Conservation (phyloP, 139 green algal species). For the Tetratostichococcus sp. region DNA sequence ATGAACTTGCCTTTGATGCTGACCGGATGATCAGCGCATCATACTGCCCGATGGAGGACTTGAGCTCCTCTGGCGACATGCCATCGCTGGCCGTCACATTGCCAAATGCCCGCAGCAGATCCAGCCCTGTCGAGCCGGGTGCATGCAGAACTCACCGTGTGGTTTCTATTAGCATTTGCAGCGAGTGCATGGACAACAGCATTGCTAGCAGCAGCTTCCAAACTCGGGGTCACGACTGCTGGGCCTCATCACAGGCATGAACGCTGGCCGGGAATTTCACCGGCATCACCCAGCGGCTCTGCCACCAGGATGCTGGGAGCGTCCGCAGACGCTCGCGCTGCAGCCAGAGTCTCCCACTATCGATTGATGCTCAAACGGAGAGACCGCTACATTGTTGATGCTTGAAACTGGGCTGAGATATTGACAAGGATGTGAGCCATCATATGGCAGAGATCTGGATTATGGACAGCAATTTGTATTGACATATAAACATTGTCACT, state of each 20-base stretch:
- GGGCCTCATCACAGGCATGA: neutral
- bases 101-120: slow-evolving; percentile 69
- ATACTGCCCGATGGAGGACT: slow-evolving; percentile 55
- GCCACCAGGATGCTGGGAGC: slow-evolving; percentile 82
- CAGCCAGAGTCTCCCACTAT: too few species aligned
- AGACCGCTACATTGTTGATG: too few species aligned
- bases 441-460: too few species aligned
- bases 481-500: too few species aligned
- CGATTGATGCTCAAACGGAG: too few species aligned
- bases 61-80: slow-evolving; percentile 73
- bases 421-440: too few species aligned
- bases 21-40: slow-evolving; percentile 92
- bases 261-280: slow-evolving; percentile 19
- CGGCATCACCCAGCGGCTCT: slow-evolving; percentile 85
- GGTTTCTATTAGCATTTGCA: too few species aligned
- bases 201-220: too few species aligned
- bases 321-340: slow-evolving; percentile 8
- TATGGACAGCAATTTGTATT: too few species aligned
- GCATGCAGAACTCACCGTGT: too few species aligned
- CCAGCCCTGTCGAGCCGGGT: slow-evolving; percentile 51
- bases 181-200: too few species aligned
- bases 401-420: too few species aligned
- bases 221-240: neutral
- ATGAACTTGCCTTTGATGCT: slow-evolving; percentile 71
- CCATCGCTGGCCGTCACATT: slow-evolving; percentile 69